Evolutionary conservation across 352 stramenopile species (phyloP).

Genomic region (Phytophthora megakarya): DNA sequence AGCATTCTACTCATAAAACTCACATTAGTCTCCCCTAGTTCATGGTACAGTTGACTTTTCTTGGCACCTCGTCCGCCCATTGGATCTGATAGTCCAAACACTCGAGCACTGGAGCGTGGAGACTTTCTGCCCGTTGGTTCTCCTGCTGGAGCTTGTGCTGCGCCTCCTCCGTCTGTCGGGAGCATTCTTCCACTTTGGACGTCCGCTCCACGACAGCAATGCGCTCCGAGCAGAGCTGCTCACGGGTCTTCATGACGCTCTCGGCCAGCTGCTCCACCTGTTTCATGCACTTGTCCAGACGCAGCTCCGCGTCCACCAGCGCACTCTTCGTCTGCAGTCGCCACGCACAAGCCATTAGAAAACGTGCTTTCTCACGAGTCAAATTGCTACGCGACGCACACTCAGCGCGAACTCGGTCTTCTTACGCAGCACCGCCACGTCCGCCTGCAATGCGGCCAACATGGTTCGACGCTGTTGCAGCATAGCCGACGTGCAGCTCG

Average conservation of each 20-base stretch:
- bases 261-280: slow-evolving; percentile 60
- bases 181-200: slow-evolving; percentile 53
- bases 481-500: slow-evolving; percentile 65
- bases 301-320: slow-evolving; percentile 57
- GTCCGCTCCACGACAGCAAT: slow-evolving; percentile 64
- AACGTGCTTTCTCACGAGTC: background rate
- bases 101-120: slow-evolving; percentile 61
- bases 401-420: slow-evolving; percentile 75
- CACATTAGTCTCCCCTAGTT: background rate
- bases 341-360: slow-evolving; percentile 1
- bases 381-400: slow-evolving; percentile 34
- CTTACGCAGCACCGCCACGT: slow-evolving; percentile 80
- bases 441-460: slow-evolving; percentile 70
- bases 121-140: slow-evolving; percentile 30
- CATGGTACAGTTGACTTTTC: background rate
- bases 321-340: slow-evolving; percentile 48
- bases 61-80: slow-evolving; percentile 57
- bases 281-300: slow-evolving; percentile 57
- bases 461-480: slow-evolving; percentile 82
- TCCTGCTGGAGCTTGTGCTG: slow-evolving; percentile 51
- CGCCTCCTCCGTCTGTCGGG: slow-evolving; percentile 42
- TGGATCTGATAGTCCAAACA: slow-evolving; percentile 73
- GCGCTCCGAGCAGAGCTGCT: slow-evolving; percentile 71
- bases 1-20: slow-evolving; percentile 51
- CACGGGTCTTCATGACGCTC: slow-evolving; percentile 71